Conservation (phyloP, 495 filamentous ascomycete genomes). For the Letharia columbiana region DNA sequence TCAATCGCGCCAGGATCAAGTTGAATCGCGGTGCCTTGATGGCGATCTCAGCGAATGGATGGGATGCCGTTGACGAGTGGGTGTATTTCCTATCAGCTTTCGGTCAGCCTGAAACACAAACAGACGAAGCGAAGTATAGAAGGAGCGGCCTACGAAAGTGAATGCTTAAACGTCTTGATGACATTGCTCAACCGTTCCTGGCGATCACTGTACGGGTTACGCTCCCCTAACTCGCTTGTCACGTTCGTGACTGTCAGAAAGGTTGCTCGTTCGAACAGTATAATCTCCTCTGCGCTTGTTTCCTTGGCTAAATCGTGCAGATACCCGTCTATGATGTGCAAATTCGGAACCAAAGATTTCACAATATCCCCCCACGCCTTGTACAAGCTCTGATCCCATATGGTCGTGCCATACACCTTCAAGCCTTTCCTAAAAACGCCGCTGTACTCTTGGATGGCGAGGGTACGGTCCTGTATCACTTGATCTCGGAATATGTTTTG, state of each 20-base stretch:
- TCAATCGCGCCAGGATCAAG: constrained; percentile 86
- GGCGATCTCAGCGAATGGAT: constrained; percentile 56
- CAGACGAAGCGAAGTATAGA: constrained; percentile 33
- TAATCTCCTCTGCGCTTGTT: constrained; percentile 86
- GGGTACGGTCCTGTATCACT: constrained; percentile 70
- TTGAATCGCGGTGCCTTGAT: constrained; percentile 69
- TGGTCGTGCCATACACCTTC: constrained; percentile 80
- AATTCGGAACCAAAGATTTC: constrained; percentile 89
- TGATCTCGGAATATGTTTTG: constrained; percentile 64
- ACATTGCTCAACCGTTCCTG: constrained; percentile 94
- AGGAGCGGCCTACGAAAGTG: constrained; percentile 40
- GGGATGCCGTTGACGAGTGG: constrained; percentile 42
- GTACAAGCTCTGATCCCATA: constrained; percentile 98
- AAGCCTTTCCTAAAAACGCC: constrained; percentile 51
- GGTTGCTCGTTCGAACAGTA: constrained; percentile 90
- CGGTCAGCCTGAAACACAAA: constrained; percentile 28
- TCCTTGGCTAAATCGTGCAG: constrained; percentile 66
- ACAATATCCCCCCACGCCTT: constrained; percentile 97
- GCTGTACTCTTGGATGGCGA: constrained; percentile 65
- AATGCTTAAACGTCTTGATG: constrained; percentile 94
- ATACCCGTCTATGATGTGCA: constrained; percentile 79
- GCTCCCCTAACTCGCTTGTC: constrained; percentile 57
- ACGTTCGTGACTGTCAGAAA: constrained; percentile 90
- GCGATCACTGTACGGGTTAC: constrained; percentile 83
- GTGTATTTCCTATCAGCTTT: constrained; percentile 33